Evolutionary conservation across 2,329 filamentous ascomycete genomes (phyloP), one percentile per base, ranked within the genome.

Genomic region (Colletotrichum spinosum): DNA sequence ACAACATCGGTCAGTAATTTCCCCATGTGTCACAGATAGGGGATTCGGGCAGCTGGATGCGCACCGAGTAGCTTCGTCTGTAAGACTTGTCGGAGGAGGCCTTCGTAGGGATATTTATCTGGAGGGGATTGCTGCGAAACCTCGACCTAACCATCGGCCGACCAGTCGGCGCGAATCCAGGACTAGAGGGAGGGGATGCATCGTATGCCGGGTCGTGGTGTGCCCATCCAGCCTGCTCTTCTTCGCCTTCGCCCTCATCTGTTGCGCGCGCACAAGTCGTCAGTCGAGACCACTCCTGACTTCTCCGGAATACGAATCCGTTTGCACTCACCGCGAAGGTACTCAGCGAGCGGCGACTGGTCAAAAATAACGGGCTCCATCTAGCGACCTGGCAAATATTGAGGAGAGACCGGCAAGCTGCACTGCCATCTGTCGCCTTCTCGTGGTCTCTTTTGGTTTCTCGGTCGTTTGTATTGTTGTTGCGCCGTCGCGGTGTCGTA

Each of bases 341-440:
- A 96, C 74, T 92, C 89, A 76, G 93, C 94, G 80, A 97, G 85
- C 72, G 94, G 94, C 76, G 92, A 92, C 81, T 94, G 90, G 81
- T 96, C 88, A 80, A 92, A 92, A 72, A 97, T 88, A 73, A 97
- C 85, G 74, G 92, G 89, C 86, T 97, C 94, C 94, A 97, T 96
- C 62, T 67, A 67, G 52, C 61, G 58, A 46, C 44, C 25, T 44
- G 35, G 46, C 45, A 57, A 66, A 41, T 62, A 56, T 55, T 44
- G 55, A 54, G 42, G 45, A 58, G 61, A 52, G 61, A 55, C 53
- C 59, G 54, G 62, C 58, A 66, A 59, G 61, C 65, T 66, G 45
- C 61, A 57, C 58, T 59, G 65, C 67, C 65, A 69, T 69, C 61
- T 62, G 67, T 66, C 52, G 48, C 50, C 49, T 25, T 25, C 25